These are phyloP conservation scores for Coix lacrymajobi DNA, from an alignment of 176 grass and related monocot genomes.

Conservation along the genomic window DNA sequence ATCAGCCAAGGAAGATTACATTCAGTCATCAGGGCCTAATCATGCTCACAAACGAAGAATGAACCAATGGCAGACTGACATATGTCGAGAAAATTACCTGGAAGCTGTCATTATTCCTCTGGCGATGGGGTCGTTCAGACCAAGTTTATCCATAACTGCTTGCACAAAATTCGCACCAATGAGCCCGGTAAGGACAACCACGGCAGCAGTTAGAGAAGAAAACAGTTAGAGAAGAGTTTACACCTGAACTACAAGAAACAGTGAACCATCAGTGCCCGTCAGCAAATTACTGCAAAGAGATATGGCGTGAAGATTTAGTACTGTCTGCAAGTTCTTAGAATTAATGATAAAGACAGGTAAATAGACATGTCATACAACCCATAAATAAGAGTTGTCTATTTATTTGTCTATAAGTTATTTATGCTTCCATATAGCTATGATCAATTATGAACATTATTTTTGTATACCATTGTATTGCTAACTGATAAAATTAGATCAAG, in stretches of 20 bases:
- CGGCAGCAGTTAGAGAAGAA: conserved; percentile 90
- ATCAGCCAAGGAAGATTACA: not conserved
- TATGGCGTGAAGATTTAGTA: not conserved
- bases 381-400: too few relatives aligned
- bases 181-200: conserved; percentile 86
- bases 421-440: too few relatives aligned
- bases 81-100: conserved; percentile 41
- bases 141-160: conserved; percentile 80
- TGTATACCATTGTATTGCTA: too few relatives aligned
- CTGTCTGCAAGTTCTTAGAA: too few relatives aligned
- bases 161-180: conserved; percentile 92
- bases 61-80: not conserved
- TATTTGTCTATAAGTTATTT: too few relatives aligned
- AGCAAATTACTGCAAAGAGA: not conserved
- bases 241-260: conserved; percentile 36
- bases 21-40: not conserved
- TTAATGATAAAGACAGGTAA: too few relatives aligned
- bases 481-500: too few relatives aligned
- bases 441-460: too few relatives aligned
- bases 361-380: too few relatives aligned
- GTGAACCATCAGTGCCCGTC: not conserved
- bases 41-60: not conserved
- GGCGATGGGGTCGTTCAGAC: conserved; percentile 81
- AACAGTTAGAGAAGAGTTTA: conserved; percentile 71
- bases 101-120: conserved; percentile 90